Evolutionary conservation across 2,329 filamentous ascomycete genomes (phyloP), one percentile per base, ranked within the genome.

Genomic region (Penicillium polonicum): DNA sequence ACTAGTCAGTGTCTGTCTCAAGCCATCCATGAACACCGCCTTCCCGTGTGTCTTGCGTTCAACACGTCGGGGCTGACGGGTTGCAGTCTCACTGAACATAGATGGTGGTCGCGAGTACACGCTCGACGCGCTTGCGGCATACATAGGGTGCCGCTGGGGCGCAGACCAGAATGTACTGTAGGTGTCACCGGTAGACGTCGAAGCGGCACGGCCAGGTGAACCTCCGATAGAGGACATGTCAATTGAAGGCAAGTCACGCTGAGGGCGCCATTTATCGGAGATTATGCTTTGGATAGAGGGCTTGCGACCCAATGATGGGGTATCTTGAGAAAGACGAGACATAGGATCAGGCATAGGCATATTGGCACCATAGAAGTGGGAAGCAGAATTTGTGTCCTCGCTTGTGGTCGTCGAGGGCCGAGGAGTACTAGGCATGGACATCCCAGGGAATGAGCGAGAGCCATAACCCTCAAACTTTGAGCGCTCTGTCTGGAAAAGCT

Each of bases 91-190:
- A 56, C 70, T 77, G 51, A 77, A 71, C 69, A 76, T 72, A 4
- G 76, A 78, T 1, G 75, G 71, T 8, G 76, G 75, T 4, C 76
- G 71, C 4, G 77, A 79, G 42, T 75, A 82, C 72, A 73, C 82
- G 77, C 71, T 90, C 70, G 77, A 88, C 72, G 82, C 78, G 60
- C 80, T 85, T 0, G 86, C 83, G 1, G 88, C 86, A 35, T 85
- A 85, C 60, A 87, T 83, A 0, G 84, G 81, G 51, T 84, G 80
- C 0, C 86, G 86, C 59, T 90, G 88, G 65, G 93, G 92, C 0
- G 90, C 90, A 3, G 92, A 96, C 91, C 92, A 97, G 71, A 93
- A 95, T 0, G 91, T 94, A 17, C 86, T 86, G 25, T 84, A 83
- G 0, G 90, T 88, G 66, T 94, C 91, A 58, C 88, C 87, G 0